Evolutionary conservation across 1,139 yeast genomes (phyloP).

Genomic region (Debaryomyces psychrophilus): DNA sequence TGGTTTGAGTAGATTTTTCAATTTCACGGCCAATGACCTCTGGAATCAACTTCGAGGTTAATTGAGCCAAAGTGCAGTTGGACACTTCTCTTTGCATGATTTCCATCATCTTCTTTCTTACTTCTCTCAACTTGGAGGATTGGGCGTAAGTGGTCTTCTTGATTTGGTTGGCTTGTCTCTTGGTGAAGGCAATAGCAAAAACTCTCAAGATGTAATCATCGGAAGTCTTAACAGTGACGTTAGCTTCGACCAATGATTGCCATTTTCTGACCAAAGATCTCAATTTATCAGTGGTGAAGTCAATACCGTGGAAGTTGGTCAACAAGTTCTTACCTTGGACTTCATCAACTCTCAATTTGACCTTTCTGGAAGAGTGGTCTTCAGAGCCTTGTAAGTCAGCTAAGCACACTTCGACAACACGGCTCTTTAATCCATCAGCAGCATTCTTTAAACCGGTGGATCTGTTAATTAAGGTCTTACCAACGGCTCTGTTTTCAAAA

Average conservation of each 20-base stretch:
- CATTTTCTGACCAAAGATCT: conserved; percentile 57
- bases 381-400: conserved; percentile 57
- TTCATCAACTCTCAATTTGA: conserved; percentile 57
- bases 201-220: conserved; percentile 55
- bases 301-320: conserved; percentile 57
- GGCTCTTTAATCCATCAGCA: conserved; percentile 56
- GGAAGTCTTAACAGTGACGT: conserved; percentile 54
- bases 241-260: conserved; percentile 58
- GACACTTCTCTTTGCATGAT: conserved; percentile 57
- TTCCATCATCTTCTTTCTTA: conserved; percentile 55
- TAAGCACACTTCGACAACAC: conserved; percentile 52
- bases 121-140: conserved; percentile 54
- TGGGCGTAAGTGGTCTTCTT: conserved; percentile 56
- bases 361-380: conserved; percentile 56
- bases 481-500: conserved; percentile 54
- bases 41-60: conserved; percentile 54
- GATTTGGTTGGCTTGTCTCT: conserved; percentile 56
- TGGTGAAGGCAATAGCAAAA: conserved; percentile 56
- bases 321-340: conserved; percentile 58
- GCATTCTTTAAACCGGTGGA: conserved; percentile 57
- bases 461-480: conserved; percentile 55
- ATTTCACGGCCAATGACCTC: conserved; percentile 58
- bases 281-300: conserved; percentile 53
- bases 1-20: conserved; percentile 54
- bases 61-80: conserved; percentile 53